Conservation (phyloP, 208 protist species). For the Porcisia deanei region DNA sequence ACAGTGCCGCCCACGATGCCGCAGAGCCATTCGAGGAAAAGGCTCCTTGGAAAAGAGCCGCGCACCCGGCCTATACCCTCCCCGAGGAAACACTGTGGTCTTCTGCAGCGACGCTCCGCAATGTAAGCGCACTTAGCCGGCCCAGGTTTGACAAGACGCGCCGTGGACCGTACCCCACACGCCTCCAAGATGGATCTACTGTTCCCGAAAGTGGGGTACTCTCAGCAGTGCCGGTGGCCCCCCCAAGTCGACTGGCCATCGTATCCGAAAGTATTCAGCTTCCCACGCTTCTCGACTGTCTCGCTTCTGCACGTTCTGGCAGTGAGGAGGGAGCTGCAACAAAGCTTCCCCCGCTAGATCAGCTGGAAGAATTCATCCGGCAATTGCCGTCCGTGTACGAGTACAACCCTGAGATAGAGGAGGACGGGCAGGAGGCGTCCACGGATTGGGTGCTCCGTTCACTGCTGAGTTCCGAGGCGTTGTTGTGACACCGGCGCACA, state of each 20-base stretch:
- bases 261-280: constrained; percentile 25
- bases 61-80: neutral
- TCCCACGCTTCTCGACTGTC: constrained; percentile 26
- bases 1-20: neutral
- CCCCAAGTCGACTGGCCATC: constrained; percentile 25
- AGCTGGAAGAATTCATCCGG: constrained; percentile 37
- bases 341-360: constrained; percentile 31
- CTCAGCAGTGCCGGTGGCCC: constrained; percentile 9
- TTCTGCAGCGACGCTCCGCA: constrained; percentile 8
- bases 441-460: constrained; percentile 42
- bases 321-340: constrained; percentile 5
- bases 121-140: neutral
- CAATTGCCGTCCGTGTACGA: constrained; percentile 36
- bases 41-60: neutral
- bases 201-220: constrained; percentile 6
- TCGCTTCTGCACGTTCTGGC: constrained; percentile 2
- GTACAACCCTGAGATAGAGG: constrained; percentile 38
- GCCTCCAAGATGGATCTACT: neutral
- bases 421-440: constrained; percentile 25
- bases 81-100: constrained; percentile 36
- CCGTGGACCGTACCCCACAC: constrained; percentile 8
- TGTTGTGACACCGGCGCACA: constrained; percentile 8
- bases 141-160: constrained; percentile 16
- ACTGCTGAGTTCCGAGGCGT: constrained; percentile 28
- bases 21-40: neutral